Conservation (phyloP, 345 rosid species). For the Mangifera indica region DNA sequence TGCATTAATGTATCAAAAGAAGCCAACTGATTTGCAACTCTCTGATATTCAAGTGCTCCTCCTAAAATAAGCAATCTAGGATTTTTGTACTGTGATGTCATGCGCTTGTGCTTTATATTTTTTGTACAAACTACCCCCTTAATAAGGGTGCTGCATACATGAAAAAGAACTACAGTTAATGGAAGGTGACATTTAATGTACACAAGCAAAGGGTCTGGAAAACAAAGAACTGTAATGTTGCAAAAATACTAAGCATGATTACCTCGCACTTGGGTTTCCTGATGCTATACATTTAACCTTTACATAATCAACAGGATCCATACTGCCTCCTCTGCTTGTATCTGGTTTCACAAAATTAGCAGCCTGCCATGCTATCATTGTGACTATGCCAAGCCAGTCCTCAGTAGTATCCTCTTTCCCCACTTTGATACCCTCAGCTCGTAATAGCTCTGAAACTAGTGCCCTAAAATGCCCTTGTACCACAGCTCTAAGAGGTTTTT, state of each 20-base stretch:
- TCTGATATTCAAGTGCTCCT: conserved; percentile 92
- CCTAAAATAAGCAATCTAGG: conserved; percentile 85
- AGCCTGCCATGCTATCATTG: conserved; percentile 88
- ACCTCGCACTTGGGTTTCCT: conserved; percentile 88
- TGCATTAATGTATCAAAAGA: conserved; percentile 80
- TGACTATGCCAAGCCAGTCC: conserved; percentile 84
- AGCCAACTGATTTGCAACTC: conserved; percentile 75
- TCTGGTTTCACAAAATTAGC: conserved; percentile 95
- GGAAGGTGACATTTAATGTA: neutral
- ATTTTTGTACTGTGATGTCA: conserved; percentile 93
- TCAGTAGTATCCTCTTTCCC: conserved; percentile 27
- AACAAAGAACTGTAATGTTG: neutral
- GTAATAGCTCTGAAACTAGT: conserved; percentile 87
- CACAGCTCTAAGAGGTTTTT: conserved; percentile 69
- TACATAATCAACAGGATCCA: conserved; percentile 96
- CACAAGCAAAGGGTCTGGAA: neutral
- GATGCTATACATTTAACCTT: conserved; percentile 93
- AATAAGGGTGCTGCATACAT: conserved; percentile 61
- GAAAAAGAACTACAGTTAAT: conserved; percentile 19
- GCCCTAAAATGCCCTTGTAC: conserved; percentile 93
- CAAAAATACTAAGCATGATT: conserved; percentile 19
- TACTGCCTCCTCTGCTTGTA: conserved; percentile 96
- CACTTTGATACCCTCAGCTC: conserved; percentile 60
- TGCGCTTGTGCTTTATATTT: conserved; percentile 97
- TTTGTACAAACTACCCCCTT: conserved; percentile 95